Evolutionary conservation across 2,329 filamentous ascomycete genomes (phyloP).

Genomic region (Capronia coronata): DNA sequence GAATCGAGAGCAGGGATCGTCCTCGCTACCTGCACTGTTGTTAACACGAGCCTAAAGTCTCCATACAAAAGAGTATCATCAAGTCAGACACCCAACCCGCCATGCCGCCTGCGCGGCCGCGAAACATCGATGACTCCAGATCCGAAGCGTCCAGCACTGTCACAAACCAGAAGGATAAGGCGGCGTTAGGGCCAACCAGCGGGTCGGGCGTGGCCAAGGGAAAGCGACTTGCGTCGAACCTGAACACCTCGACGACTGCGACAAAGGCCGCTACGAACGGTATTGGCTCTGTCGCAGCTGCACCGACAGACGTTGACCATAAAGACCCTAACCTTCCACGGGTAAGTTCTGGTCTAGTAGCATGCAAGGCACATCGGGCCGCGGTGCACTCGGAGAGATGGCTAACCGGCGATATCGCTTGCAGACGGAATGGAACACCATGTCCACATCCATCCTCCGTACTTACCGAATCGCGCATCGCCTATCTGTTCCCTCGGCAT

Average conservation of each 20-base stretch:
- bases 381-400: not conserved
- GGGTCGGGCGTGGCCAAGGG: conserved; percentile 19
- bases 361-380: not conserved
- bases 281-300: conserved; percentile 28
- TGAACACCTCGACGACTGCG: conserved; percentile 17
- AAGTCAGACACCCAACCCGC: not conserved
- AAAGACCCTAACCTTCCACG: conserved; percentile 30
- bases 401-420: conserved; percentile 4
- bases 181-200: conserved; percentile 8
- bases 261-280: conserved; percentile 26
- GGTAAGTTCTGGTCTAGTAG: conserved; percentile 27
- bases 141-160: conserved; percentile 43
- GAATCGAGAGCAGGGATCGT: too few species aligned
- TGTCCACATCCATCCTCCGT: conserved; percentile 34
- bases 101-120: conserved; percentile 45
- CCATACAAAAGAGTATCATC: too few species aligned
- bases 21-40: too few species aligned
- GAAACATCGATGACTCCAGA: conserved; percentile 42
- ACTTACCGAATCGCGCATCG: conserved; percentile 45
- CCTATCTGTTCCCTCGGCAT: conserved; percentile 41
- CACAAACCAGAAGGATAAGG: conserved; percentile 33
- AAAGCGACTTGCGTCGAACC: conserved; percentile 11
- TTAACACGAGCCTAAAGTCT: too few species aligned
- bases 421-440: conserved; percentile 22
- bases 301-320: conserved; percentile 27